Evolutionary conservation across 2,329 filamentous ascomycete species (phyloP).

Genomic region (Dryadomyces quercivorus): DNA sequence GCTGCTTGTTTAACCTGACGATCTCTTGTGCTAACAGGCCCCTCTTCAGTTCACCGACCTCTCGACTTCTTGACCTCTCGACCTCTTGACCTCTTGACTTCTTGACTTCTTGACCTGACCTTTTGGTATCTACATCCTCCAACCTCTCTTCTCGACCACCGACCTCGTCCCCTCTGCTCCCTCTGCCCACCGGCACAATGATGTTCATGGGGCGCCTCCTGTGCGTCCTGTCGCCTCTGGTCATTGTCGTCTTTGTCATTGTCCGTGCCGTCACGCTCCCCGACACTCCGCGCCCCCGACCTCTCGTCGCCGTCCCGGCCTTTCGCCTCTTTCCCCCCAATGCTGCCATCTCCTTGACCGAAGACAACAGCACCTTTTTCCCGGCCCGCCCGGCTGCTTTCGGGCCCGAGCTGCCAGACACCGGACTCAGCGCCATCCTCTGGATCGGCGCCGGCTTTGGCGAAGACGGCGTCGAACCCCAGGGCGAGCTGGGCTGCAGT

Average conservation of each 20-base stretch:
- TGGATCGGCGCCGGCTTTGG: constrained; percentile 92
- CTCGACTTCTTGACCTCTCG: no score
- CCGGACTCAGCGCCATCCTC: constrained; percentile 74
- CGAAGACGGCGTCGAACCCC: constrained; percentile 58
- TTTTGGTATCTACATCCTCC: no score
- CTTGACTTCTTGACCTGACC: no score
- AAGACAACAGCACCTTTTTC: constrained; percentile 98
- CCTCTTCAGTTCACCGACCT: no score
- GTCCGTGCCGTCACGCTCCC: background rate
- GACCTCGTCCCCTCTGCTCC: background rate
- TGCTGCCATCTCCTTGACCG: constrained; percentile 88
- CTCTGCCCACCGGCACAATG: background rate
- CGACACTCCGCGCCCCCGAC: background rate
- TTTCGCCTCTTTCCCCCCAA: constrained; percentile 90
- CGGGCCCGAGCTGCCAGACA: constrained; percentile 62
- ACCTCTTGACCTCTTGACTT: background rate
- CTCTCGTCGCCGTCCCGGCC: background rate
- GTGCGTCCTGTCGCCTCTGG: constrained; percentile 4
- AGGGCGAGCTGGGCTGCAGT: constrained; percentile 87
- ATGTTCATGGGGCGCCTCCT: constrained; percentile 3
- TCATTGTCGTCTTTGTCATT: constrained; percentile 4
- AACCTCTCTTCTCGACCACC: background rate
- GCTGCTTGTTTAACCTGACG: no score
- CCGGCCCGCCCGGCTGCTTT: constrained; percentile 87
- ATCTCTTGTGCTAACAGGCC: no score